Evolutionary conservation across 768 basidiomycete genomes (phyloP), one percentile per base, ranked within the genome.

Genomic region (Saitozyma sp.): DNA sequence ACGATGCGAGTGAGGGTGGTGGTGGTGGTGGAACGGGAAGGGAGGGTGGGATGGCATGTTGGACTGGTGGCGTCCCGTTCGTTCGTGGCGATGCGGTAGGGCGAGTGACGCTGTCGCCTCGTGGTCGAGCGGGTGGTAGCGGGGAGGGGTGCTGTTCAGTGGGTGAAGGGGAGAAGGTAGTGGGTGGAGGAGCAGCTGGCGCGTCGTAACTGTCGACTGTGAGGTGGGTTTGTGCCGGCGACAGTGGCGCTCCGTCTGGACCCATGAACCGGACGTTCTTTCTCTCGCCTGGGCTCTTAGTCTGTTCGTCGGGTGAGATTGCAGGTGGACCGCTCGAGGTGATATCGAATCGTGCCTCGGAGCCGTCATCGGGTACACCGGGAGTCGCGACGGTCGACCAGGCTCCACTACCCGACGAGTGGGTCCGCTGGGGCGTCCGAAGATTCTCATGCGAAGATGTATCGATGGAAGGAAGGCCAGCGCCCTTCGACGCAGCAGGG

Each of bases 331-430:
- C 63, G 39, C 59, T 62, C 43, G 67, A 66, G 19, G 61, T 53
- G 14, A 62, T 20, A 13, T 54, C 19, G 63, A 66, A 56, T 67
- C 71, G 49, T 56, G 62, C 54, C 64, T 70, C 48, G 50, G 61
- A 40, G 59, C 66, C 70, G 46, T 63, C 64, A 40, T 67, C 81
- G 64, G 63, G 60, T 61, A 78, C 59, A 0, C 90, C 90, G 4
- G 90, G 89, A 0, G 90, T 90, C 6, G 89, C 89, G 11, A 84
- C 83, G 0, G 87, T 90, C 66, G 88, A 89, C 90, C 89, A 91
- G 48, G 81, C 83, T 2, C 85, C 86, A 37, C 86, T 85, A 16
- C 82, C 85, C 3, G 55, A 54, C 11, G 59, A 63, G 9, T 67
- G 53, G 8, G 50, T 54, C 8, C 70, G 66, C 1, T 13, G 57